A percentile compares a stretch with the other conserved stretches of the same genome.
Conservation (phyloP, 176 grass and related monocot genomes). For the Zizania latifolia region DNA sequence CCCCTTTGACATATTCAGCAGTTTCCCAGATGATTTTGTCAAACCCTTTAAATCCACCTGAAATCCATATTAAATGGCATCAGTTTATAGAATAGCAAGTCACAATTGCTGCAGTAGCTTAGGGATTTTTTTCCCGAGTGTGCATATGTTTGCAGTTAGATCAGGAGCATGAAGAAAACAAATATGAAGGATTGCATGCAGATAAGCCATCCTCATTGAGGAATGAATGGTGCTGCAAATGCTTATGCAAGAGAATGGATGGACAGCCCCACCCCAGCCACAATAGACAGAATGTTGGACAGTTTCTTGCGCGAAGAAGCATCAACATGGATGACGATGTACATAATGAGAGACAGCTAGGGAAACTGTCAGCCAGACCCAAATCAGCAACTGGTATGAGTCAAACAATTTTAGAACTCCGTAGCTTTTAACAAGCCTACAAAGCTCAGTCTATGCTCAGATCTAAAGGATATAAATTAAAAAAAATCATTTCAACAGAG, state of each 20-base stretch:
- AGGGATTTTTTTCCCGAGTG: neutral
- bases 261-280: neutral
- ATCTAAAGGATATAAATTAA: too few relatives aligned
- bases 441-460: too few relatives aligned
- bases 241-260: neutral
- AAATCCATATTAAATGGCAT: neutral
- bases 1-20: conserved; percentile 46
- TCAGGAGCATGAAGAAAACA: neutral
- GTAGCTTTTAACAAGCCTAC: too few relatives aligned
- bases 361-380: neutral
- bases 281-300: neutral
- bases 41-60: conserved; percentile 85
- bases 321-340: neutral
- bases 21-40: conserved; percentile 82
- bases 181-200: neutral
- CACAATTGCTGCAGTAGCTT: neutral
- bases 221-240: neutral
- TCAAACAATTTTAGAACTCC: too few relatives aligned
- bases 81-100: conserved; percentile 9
- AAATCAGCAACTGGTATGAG: neutral
- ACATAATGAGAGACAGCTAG: neutral
- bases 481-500: neutral
- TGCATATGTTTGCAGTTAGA: neutral
- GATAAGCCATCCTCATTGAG: neutral
- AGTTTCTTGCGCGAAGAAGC: neutral